phyloP scores from a whole-genome alignment of 768 basidiomycete genomes.

The Kwoniella botswanensis region DNA sequence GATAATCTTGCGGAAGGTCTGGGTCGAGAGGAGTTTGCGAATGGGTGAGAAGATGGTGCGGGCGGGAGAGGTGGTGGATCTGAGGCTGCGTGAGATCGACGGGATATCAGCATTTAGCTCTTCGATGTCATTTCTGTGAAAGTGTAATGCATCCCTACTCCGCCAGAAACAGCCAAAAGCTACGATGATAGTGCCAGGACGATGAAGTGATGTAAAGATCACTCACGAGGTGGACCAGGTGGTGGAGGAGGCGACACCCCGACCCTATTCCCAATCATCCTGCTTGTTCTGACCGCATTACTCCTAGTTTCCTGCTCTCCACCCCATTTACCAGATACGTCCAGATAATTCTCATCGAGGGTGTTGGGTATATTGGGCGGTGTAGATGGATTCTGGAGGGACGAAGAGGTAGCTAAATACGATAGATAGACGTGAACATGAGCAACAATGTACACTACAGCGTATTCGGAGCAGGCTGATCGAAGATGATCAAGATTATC shows the following conservation, averaged over 20 bases:
- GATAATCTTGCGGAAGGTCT: slow-evolving; percentile 22
- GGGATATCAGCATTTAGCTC: slow-evolving; percentile 2
- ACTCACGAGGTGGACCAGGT: slow-evolving; percentile 46
- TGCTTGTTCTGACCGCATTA: slow-evolving; percentile 15
- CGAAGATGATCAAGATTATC: too few species aligned
- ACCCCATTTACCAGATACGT: slow-evolving; percentile 23
- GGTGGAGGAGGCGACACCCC: slow-evolving; percentile 40
- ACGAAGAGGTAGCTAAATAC: not conserved
- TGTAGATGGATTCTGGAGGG: not conserved
- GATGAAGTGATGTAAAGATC: not conserved
- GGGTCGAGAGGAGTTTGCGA: slow-evolving; percentile 20
- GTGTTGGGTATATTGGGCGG: not conserved
- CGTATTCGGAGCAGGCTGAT: too few species aligned
- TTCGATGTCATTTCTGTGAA: not conserved
- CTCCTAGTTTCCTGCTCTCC: slow-evolving; percentile 9
- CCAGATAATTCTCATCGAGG: slow-evolving; percentile 23
- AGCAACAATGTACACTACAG: not conserved
- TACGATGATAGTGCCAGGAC: too few species aligned
- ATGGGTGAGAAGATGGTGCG: slow-evolving; percentile 20
- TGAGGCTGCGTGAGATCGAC: slow-evolving; percentile 59
- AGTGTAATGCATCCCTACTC: too few species aligned
- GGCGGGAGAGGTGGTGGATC: slow-evolving; percentile 30
- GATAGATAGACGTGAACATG: not conserved
- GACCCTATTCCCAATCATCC: slow-evolving; percentile 29
- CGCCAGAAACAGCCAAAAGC: too few species aligned